A percentile compares a stretch with the other conserved stretches of the same genome.
phyloP scores from a whole-genome alignment of 768 basidiomycete species.

The Psilocybe cubensis region DNA sequence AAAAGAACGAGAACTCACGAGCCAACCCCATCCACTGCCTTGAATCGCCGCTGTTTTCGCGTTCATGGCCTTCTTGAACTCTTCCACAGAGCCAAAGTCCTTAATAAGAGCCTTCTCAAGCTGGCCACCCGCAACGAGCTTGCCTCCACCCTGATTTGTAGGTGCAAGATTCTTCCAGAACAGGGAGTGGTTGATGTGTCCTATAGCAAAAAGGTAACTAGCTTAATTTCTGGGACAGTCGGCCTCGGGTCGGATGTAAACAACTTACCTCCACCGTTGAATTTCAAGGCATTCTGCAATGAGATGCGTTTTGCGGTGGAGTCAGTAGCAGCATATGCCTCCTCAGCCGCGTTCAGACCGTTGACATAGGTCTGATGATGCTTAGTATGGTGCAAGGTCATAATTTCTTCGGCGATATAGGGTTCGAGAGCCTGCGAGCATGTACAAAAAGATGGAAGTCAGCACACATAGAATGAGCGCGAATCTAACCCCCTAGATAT shows the following conservation, averaged over 20 bases:
- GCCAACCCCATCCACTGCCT: conserved; percentile 99
- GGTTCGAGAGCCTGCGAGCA: conserved; percentile 81
- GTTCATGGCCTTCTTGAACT: conserved; percentile 87
- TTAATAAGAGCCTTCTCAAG: conserved; percentile 77
- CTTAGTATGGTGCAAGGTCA: conserved; percentile 92
- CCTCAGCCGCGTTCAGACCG: conserved; percentile 92
- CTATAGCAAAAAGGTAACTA: conserved; percentile 33
- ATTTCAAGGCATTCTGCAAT: conserved; percentile 91
- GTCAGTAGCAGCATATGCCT: conserved; percentile 67
- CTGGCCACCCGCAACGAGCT: conserved; percentile 57
- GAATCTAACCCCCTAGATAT: no score
- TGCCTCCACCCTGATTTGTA: conserved; percentile 59
- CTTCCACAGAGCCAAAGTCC: conserved; percentile 88
- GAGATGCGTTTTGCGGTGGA: conserved; percentile 78
- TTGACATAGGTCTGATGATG: conserved; percentile 94
- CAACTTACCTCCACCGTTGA: conserved; percentile 87
- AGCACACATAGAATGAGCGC: no score
- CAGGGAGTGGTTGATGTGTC: conserved; percentile 93
- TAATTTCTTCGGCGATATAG: conserved; percentile 88
- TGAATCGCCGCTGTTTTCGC: conserved; percentile 89
- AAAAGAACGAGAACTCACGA: conserved; percentile 49
- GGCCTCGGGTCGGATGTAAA: neutral
- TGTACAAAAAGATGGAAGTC: no score
- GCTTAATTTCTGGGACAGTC: neutral
- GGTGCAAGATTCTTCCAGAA: conserved; percentile 99